Conservation (phyloP, 495 filamentous ascomycete species). For the Echria macrotheca region DNA sequence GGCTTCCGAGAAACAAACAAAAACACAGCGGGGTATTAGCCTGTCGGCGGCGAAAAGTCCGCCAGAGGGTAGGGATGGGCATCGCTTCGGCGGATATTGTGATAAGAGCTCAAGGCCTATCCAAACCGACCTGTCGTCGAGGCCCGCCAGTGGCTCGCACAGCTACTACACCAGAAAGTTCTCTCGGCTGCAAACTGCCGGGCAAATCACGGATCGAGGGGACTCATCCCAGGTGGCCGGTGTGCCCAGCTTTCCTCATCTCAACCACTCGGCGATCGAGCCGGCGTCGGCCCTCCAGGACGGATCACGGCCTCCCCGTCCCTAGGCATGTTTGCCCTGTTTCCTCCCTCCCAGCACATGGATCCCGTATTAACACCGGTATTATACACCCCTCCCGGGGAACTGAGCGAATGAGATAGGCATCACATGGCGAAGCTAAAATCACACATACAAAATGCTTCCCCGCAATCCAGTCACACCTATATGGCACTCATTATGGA, state of each 20-base stretch:
- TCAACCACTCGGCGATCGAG: conserved; percentile 5
- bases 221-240: neutral
- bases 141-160: no score
- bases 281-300: neutral
- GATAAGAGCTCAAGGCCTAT: no score
- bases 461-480: neutral
- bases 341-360: no score
- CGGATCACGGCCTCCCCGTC: neutral
- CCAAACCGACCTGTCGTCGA: no score
- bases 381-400: neutral
- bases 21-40: conserved; percentile 8
- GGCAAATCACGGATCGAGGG: neutral
- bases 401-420: neutral
- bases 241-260: neutral
- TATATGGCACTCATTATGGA: neutral
- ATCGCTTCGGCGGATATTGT: neutral
- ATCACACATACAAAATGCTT: no score
- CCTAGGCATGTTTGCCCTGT: no score
- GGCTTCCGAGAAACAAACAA: no score
- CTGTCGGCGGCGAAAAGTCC: neutral
- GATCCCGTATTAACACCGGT: no score
- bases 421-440: neutral
- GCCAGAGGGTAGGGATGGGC: conserved; percentile 1
- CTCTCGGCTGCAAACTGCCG: conserved; percentile 7
- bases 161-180: no score